Evolutionary conservation across 805 yeast genomes (phyloP).

Genomic region (Zygotorulaspora florentina): DNA sequence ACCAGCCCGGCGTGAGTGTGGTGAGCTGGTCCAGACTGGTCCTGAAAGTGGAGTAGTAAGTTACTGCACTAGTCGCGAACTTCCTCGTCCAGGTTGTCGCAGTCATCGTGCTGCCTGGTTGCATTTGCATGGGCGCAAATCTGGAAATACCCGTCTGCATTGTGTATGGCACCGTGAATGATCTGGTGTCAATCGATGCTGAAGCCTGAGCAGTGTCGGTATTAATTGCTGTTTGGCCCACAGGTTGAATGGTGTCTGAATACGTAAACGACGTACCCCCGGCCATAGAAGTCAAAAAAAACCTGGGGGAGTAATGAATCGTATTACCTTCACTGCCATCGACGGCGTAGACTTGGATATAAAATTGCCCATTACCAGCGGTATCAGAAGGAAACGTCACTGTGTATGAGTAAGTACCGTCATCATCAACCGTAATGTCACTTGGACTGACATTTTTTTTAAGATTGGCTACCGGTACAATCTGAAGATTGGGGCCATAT

Average conservation of each 20-base stretch:
- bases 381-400: constrained; percentile 41
- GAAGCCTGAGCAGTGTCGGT: constrained; percentile 38
- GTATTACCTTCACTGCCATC: constrained; percentile 41
- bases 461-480: constrained; percentile 39
- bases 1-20: constrained; percentile 84
- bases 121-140: constrained; percentile 90
- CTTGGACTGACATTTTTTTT: constrained; percentile 30
- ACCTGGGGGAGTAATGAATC: constrained; percentile 65
- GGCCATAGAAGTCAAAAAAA: constrained; percentile 64
- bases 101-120: constrained; percentile 72
- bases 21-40: constrained; percentile 41
- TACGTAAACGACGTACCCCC: constrained; percentile 57
- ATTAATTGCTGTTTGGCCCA: constrained; percentile 35
- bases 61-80: constrained; percentile 63
- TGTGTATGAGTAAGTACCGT: constrained; percentile 33
- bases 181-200: constrained; percentile 42
- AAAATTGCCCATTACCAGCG: constrained; percentile 66
- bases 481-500: constrained; percentile 57
- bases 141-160: constrained; percentile 73
- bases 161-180: constrained; percentile 69
- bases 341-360: constrained; percentile 60
- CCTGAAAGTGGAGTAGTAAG: constrained; percentile 49
- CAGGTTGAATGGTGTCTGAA: constrained; percentile 42
- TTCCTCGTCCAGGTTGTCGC: constrained; percentile 60
- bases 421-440: constrained; percentile 26